Evolutionary conservation across 225 moss, liverwort and hornwort species (phyloP), one percentile per base, ranked within the genome.

Genomic region (Climacium dendroides): DNA sequence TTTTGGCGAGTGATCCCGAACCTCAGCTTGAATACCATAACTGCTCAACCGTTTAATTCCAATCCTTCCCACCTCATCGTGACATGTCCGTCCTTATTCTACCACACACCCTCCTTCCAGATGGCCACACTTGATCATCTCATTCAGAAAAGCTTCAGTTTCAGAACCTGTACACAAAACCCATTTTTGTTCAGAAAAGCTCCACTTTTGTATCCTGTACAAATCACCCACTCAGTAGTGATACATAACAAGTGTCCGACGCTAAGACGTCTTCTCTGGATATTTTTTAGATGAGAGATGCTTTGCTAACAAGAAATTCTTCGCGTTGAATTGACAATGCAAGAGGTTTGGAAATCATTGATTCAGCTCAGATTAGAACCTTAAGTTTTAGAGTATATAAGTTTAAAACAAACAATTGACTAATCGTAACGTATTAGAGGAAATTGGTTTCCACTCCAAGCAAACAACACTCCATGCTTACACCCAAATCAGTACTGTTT

Each of bases 21-120:
- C 89, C 89, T 91, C 80, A 89, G 66, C 85, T 91, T 91, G 70
- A 91, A 91, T 81, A 89, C 87, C 89, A 91, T 91, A 75, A 81
- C 91, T 91, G 78, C 77, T 89, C 84, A 87, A 83, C 83, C 69
- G 77, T 67, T 76, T 32, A 83, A 57, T 52, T 79, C 79, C 58
- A 72, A 47, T 53, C 74, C 67, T 72, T 62, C 48, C 82, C 86
- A 79, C 91, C 84, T 88, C 88, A 88, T 88, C 55, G 23, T 88
- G 52, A 79, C 88, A 84, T 84, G 71, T 61, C 88, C 84, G 83
- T 69, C 69, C 83, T 70, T 45, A 64, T 82, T 78, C 53, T 57
- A 82, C 26, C 63, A 64, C 47, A 43, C 48, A 26, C 66, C 83
- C 70, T 82, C 82, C 74, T 82, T 59, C 24, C 66, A 78, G 25